These are phyloP conservation scores for Pelagomonas calceolata DNA, from an alignment of 108 stramenopile genomes.

Conservation along the genomic window DNA sequence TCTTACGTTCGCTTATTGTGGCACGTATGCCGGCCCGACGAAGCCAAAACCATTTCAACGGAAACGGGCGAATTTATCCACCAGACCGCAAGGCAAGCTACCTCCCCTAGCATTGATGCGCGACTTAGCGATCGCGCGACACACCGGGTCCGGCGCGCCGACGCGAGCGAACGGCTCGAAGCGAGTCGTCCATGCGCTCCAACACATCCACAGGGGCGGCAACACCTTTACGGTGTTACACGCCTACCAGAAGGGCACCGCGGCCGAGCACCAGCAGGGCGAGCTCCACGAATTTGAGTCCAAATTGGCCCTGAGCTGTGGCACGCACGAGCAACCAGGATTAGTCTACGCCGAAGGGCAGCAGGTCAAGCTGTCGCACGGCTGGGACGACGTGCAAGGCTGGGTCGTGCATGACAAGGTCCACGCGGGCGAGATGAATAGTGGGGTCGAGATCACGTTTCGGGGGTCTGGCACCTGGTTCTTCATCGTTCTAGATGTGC, in stretches of 20 bases:
- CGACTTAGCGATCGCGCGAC: constrained; percentile 10
- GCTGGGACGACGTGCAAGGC: neutral
- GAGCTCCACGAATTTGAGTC: neutral
- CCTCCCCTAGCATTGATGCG: constrained; percentile 28
- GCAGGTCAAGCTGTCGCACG: neutral
- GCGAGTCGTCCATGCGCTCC: constrained; percentile 18
- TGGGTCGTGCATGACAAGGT: constrained; percentile 19
- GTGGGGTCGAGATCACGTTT: constrained; percentile 19
- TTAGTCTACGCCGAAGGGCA: neutral
- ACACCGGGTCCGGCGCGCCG: constrained; percentile 8
- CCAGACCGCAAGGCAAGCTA: constrained; percentile 23
- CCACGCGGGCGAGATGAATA: too few species aligned
- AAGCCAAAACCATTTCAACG: constrained; percentile 50
- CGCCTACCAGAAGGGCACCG: neutral
- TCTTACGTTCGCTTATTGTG: constrained; percentile 18
- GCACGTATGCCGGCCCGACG: constrained; percentile 37
- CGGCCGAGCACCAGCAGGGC: too few species aligned
- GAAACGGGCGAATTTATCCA: constrained; percentile 34
- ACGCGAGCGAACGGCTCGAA: constrained; percentile 4
- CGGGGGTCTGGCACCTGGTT: constrained; percentile 12
- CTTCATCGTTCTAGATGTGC: constrained; percentile 20
- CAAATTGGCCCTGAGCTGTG: constrained; percentile 5
- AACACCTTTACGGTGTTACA: constrained; percentile 18
- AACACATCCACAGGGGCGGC: constrained; percentile 28
- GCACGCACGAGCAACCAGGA: neutral